Evolutionary conservation across 1,284 basidiomycete species (phyloP).

Genomic region (Ceratobasidium sp.): DNA sequence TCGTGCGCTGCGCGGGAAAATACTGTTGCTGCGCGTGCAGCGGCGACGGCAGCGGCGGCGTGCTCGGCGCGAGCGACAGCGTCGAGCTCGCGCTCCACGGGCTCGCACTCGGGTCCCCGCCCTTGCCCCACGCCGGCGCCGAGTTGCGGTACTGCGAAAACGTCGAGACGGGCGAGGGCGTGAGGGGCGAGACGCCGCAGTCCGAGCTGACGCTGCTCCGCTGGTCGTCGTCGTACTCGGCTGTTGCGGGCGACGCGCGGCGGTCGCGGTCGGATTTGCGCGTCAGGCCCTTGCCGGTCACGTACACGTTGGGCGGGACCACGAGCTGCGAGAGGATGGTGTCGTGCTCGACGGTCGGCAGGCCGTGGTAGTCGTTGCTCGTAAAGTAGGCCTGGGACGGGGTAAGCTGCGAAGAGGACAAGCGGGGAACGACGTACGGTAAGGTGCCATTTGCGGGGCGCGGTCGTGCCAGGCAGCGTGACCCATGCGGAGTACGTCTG

Average conservation of each 20-base stretch:
- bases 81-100: conserved; percentile 35
- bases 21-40: conserved; percentile 5
- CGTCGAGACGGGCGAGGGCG: conserved; percentile 38
- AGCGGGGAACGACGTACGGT: conserved; percentile 39
- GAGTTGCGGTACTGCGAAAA: conserved; percentile 34
- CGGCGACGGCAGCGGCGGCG: conserved; percentile 32
- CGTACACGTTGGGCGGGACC: conserved; percentile 47
- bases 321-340: conserved; percentile 43
- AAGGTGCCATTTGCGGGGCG: conserved; percentile 49
- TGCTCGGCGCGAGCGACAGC: conserved; percentile 22
- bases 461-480: conserved; percentile 39
- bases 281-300: conserved; percentile 51
- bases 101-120: conserved; percentile 20
- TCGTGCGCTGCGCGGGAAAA: neutral
- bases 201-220: conserved; percentile 28
- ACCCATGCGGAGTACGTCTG: conserved; percentile 49
- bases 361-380: conserved; percentile 44
- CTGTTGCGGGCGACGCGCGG: neutral
- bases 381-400: conserved; percentile 47
- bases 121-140: conserved; percentile 16
- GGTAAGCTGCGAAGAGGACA: conserved; percentile 1
- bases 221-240: conserved; percentile 28
- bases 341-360: conserved; percentile 48
- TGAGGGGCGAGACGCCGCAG: conserved; percentile 38
- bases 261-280: conserved; percentile 46